phyloP scores from a whole-genome alignment of 495 filamentous ascomycete species.

The Talaromyces stipitatus region DNA sequence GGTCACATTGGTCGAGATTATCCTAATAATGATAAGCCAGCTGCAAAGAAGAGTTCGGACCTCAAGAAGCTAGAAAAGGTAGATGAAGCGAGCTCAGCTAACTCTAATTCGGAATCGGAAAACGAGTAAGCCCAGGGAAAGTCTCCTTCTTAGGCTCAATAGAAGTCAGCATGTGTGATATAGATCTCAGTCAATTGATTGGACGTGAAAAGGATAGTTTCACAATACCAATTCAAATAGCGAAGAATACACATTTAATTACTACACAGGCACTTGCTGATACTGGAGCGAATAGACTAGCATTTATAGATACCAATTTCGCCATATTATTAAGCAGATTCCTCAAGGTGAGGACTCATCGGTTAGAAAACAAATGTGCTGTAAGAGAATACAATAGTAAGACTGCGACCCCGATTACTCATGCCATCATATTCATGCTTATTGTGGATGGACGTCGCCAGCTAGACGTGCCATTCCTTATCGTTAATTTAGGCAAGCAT shows the following conservation, averaged over 20 bases:
- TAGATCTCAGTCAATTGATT: constrained; percentile 1
- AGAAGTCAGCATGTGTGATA: neutral
- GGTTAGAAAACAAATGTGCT: constrained; percentile 12
- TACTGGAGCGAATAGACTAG: too few relatives aligned
- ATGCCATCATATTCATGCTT: neutral
- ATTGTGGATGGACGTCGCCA: neutral
- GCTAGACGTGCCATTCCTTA: neutral
- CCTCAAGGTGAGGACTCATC: neutral
- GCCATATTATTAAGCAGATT: neutral
- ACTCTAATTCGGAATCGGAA: neutral
- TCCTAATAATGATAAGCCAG: neutral
- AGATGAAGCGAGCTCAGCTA: neutral
- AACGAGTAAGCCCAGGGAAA: constrained; percentile 3
- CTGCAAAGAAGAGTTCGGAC: neutral
- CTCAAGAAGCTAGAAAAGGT: neutral
- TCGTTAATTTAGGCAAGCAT: constrained; percentile 6
- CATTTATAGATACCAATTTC: constrained; percentile 1
- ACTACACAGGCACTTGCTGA: neutral
- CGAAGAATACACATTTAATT: constrained; percentile 5
- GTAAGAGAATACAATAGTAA: constrained; percentile 22
- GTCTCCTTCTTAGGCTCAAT: constrained; percentile 3
- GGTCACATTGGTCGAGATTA: neutral
- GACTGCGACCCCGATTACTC: neutral
- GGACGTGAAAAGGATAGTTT: constrained; percentile 6
- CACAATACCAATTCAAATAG: constrained; percentile 5